Conservation (phyloP, 1,284 basidiomycete genomes). For the Fomitopsis pinicola region DNA sequence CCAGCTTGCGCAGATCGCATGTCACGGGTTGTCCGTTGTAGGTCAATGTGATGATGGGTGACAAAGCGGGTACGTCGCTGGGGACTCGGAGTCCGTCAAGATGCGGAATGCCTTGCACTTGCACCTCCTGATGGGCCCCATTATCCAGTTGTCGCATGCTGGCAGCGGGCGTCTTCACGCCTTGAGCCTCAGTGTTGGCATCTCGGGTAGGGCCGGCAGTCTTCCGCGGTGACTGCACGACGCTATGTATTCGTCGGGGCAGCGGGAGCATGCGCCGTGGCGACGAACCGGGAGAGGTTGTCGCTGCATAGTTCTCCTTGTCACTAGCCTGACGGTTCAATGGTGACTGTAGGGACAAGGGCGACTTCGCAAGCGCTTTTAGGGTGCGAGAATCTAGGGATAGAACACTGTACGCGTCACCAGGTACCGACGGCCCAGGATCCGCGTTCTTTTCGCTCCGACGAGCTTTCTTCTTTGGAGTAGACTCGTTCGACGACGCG, state of each 20-base stretch:
- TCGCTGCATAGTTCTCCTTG: constrained; percentile 1
- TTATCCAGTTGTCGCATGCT: background rate
- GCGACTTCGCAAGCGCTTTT: background rate
- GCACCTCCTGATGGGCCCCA: no score
- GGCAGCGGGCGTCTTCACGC: background rate
- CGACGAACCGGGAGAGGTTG: background rate
- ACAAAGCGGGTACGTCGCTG: background rate
- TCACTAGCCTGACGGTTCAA: background rate
- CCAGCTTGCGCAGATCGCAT: constrained; percentile 38
- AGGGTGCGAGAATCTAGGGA: background rate
- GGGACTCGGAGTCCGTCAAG: background rate
- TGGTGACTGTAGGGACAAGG: background rate
- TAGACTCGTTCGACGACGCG: background rate
- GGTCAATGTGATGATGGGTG: constrained; percentile 9
- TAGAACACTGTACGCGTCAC: background rate
- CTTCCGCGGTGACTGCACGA: background rate
- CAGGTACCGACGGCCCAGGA: no score
- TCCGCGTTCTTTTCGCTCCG: background rate
- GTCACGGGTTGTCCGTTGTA: constrained; percentile 17
- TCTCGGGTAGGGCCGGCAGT: background rate
- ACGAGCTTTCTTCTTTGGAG: background rate
- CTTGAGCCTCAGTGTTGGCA: background rate
- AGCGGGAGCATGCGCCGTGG: background rate
- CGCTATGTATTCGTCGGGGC: background rate
- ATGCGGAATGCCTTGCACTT: no score